phyloP scores from a whole-genome alignment of 345 rosid species.

The Noccaea caerulescens region DNA sequence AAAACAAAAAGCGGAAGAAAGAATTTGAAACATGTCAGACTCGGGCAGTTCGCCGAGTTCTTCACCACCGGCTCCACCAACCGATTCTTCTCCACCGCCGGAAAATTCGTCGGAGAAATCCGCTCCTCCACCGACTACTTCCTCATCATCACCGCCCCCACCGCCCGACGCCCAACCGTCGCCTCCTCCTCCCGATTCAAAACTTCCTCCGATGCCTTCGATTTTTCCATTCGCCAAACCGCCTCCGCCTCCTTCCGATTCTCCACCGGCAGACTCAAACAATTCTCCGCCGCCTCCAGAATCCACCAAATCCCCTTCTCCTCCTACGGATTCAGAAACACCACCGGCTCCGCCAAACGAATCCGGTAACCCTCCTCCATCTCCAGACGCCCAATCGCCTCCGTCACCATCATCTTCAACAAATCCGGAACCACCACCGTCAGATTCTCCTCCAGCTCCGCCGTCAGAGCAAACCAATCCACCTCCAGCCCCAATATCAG shows the following conservation, averaged over 20 bases:
- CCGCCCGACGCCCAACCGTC: constrained; percentile 21
- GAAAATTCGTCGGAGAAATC: not conserved
- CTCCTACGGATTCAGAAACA: constrained; percentile 34
- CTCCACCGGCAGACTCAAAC: constrained; percentile 34
- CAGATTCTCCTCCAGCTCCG: constrained; percentile 33
- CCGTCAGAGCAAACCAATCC: constrained; percentile 14
- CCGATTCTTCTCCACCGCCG: constrained; percentile 29
- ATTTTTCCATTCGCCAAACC: constrained; percentile 19
- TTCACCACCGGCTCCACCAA: constrained; percentile 44
- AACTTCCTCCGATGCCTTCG: constrained; percentile 32
- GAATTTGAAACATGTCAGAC: constrained; percentile 47
- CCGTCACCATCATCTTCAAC: constrained; percentile 32
- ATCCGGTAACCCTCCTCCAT: constrained; percentile 25
- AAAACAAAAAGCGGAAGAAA: not conserved
- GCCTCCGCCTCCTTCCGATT: constrained; percentile 21
- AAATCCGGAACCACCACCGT: constrained; percentile 28
- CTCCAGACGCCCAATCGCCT: constrained; percentile 23
- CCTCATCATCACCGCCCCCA: constrained; percentile 37
- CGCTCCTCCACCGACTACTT: constrained; percentile 36
- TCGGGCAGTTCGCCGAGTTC: constrained; percentile 51
- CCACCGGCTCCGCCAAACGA: constrained; percentile 41
- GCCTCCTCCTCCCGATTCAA: constrained; percentile 41
- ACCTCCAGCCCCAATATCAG: constrained; percentile 43
- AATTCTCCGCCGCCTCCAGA: constrained; percentile 42
- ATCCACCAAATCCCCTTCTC: constrained; percentile 38